These are phyloP conservation scores for Akanthomyces muscarius DNA, from an alignment of 2,329 filamentous ascomycete species.

Conservation along the genomic window DNA sequence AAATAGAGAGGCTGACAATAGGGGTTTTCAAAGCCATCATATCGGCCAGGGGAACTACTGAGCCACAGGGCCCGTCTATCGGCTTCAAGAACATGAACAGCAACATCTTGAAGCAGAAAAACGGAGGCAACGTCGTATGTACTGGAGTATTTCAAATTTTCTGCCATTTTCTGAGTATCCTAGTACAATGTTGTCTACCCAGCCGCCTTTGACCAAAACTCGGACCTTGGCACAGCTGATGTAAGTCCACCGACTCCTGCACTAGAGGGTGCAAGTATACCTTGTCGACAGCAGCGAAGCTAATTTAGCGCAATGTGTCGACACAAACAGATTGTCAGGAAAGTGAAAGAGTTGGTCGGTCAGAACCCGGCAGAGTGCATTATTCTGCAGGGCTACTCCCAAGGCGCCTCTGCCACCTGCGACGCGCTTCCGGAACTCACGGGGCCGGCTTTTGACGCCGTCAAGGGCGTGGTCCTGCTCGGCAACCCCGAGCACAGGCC, in stretches of 20 bases:
- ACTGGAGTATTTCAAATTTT: not conserved
- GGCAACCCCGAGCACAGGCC: constrained; percentile 6
- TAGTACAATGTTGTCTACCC: constrained; percentile 14
- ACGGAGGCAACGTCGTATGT: constrained; percentile 5
- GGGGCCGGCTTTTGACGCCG: not conserved
- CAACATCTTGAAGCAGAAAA: not conserved
- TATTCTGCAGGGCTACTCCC: constrained; percentile 14
- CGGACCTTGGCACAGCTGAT: not conserved
- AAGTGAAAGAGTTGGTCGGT: not conserved
- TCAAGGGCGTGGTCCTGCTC: constrained; percentile 7
- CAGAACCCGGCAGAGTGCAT: not conserved
- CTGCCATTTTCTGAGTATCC: not conserved
- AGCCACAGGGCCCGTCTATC: constrained; percentile 3
- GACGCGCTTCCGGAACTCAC: constrained; percentile 5
- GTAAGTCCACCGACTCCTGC: not conserved
- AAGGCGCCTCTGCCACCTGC: constrained; percentile 1
- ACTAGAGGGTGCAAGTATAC: not conserved
- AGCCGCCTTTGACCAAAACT: constrained; percentile 8
- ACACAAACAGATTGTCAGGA: not conserved
- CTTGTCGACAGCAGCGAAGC: not conserved
- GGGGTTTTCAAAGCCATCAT: not conserved
- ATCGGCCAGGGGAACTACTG: not conserved
- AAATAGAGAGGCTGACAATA: not conserved
- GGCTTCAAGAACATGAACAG: constrained; percentile 11
- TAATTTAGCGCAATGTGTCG: not conserved